Conservation (phyloP, 208 protist genomes). For the Crithidia fasciculata region DNA sequence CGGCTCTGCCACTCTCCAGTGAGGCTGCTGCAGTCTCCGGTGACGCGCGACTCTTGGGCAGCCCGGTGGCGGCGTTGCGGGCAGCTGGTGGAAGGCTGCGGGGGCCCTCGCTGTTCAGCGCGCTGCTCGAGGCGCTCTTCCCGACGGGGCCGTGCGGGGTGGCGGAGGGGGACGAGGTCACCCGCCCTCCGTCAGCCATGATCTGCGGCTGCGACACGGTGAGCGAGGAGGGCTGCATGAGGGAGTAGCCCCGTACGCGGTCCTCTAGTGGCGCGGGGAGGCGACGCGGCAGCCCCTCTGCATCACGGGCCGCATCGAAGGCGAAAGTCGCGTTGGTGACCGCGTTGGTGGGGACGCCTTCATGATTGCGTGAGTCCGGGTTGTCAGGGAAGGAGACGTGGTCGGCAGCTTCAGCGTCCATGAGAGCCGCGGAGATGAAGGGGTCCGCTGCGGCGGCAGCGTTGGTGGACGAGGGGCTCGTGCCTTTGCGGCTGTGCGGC, state of each 20-base stretch:
- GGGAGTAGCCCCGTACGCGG: constrained; percentile 13
- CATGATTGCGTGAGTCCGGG: not conserved
- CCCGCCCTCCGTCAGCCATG: not conserved
- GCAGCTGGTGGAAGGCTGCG: no score
- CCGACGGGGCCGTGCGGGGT: no score
- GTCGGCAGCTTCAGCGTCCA: not conserved
- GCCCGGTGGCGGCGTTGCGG: no score
- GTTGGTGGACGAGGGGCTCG: not conserved
- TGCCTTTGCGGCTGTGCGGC: not conserved
- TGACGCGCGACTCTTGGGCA: no score
- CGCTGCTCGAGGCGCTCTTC: no score
- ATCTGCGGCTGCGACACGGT: not conserved
- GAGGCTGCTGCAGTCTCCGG: no score
- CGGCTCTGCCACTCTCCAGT: not conserved
- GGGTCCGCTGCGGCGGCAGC: not conserved
- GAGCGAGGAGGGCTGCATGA: not conserved
- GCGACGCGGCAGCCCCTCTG: not conserved
- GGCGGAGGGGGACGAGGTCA: no score
- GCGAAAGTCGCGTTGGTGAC: no score
- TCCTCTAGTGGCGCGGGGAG: not conserved
- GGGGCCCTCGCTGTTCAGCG: no score
- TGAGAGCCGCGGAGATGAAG: not conserved
- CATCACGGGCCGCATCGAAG: not conserved
- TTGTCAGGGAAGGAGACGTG: not conserved
- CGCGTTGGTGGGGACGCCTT: not conserved